Base-by-base conservation (phyloP, 2,329 filamentous ascomycete genomes). In the Helotiales sp. region DNA sequence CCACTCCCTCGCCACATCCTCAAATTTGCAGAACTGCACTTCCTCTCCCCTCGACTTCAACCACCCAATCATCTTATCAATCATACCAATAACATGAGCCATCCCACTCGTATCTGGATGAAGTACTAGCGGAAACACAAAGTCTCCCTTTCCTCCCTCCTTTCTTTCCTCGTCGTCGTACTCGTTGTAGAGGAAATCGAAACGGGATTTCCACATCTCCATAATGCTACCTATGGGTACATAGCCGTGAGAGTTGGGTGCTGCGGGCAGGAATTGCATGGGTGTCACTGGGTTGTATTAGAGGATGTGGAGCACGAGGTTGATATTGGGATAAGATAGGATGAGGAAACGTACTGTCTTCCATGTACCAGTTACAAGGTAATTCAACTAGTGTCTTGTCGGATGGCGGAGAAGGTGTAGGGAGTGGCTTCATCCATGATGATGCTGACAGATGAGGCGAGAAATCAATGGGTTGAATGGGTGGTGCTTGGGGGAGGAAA, bases 81-180 rank as follows among this genome's bases (percentile, higher is more conserved):
- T 69, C 73, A 75, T 75, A 6, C 85, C 85, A 74, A 87, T 83
- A 0, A 87, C 80, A 80, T 87, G 85, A 58, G 85, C 84, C 84
- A 87, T 86, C 0, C 86, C 86, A 73, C 82, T 84, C 4, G 85
- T 87, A 77, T 87, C 85, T 0, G 85, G 85, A 77, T 87, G 86
- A 72, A 87, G 74, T 2, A 87, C 77, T 20, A 87, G 73, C 20
- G 83, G 82, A 61, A 87, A 87, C 0, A 87, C 76, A 32, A 81
- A 77, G 37, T 78, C 71, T 72, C 75, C 50, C 72, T 75, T 49
- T 11, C 71, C 60, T n/a, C 43, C 65, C 68, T 67, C 80, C 75
- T 52, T 75, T 77, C 50, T 62, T 66, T 71, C 80, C 75, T 61
- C 76, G 75, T 81, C 78, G 68, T 84, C 81, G 68, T 77, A 43